These are phyloP conservation scores for Candida piceae DNA, from an alignment of 805 yeast species.

Conservation along the genomic window DNA sequence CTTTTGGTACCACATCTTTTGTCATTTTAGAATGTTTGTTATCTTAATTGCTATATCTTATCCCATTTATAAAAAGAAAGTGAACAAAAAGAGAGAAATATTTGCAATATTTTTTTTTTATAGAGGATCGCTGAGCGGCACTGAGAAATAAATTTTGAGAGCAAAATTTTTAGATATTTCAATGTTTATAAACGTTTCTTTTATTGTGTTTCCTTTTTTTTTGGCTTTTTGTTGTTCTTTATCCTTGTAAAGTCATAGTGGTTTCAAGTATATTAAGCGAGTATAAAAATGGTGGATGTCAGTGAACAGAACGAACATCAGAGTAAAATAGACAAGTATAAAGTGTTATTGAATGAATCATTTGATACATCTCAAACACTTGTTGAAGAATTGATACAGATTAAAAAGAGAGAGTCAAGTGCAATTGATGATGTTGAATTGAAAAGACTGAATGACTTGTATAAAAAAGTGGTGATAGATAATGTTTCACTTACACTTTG, in stretches of 20 bases:
- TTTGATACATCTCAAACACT: constrained; percentile 10
- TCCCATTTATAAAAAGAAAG: too few relatives aligned
- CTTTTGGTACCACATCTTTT: background rate
- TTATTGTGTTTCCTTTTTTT: too few relatives aligned
- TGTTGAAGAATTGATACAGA: constrained; percentile 6
- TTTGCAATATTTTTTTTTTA: too few relatives aligned
- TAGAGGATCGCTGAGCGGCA: too few relatives aligned
- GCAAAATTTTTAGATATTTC: too few relatives aligned
- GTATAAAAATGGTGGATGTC: background rate
- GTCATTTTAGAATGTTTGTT: background rate
- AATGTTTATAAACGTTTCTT: too few relatives aligned
- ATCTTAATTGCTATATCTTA: too few relatives aligned
- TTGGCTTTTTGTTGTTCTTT: too few relatives aligned
- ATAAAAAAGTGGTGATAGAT: constrained; percentile 17
- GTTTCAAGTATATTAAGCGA: too few relatives aligned
- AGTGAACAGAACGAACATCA: background rate
- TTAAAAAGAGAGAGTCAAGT: constrained; percentile 1
- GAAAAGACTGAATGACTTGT: constrained; percentile 10
- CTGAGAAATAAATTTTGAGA: too few relatives aligned
- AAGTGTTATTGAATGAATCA: constrained; percentile 14
- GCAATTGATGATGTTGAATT: constrained; percentile 1
- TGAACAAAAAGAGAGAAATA: too few relatives aligned
- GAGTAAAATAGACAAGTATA: constrained; percentile 5
- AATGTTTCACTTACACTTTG: constrained; percentile 11
- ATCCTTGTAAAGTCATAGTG: too few relatives aligned